A percentile compares a stretch with the other conserved stretches of the same genome.
Evolutionary conservation across 2,329 filamentous ascomycete genomes (phyloP).

Genomic region (Cercospora sp.): DNA sequence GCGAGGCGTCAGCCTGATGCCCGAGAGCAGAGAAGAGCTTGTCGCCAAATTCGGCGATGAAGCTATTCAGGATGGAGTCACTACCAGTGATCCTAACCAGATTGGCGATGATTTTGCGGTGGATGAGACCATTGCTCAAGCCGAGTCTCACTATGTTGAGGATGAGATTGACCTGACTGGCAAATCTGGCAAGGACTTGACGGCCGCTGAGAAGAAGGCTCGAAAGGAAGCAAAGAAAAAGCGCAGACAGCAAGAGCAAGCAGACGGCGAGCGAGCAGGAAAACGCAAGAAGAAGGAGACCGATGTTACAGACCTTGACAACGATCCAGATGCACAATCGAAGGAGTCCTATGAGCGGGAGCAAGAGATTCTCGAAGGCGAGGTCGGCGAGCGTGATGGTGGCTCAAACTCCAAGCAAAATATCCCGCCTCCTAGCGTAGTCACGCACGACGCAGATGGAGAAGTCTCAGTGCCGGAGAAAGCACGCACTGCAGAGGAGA

Average conservation of each 20-base stretch:
- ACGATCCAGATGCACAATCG: constrained; percentile 42
- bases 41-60: constrained; percentile 42
- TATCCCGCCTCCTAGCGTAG: constrained; percentile 32
- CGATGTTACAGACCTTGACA: constrained; percentile 15
- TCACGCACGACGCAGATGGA: constrained; percentile 28
- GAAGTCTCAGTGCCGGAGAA: constrained; percentile 24
- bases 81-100: constrained; percentile 22
- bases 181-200: constrained; percentile 16
- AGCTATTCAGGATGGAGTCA: constrained; percentile 23
- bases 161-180: constrained; percentile 14
- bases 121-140: constrained; percentile 25
- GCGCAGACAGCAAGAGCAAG: constrained; percentile 20
- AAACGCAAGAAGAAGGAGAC: constrained; percentile 25
- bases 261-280: constrained; percentile 20
- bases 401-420: constrained; percentile 37
- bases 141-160: constrained; percentile 11
- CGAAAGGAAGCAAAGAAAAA: constrained; percentile 23
- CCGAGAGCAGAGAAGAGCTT: constrained; percentile 41
- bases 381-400: constrained; percentile 41
- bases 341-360: constrained; percentile 45
- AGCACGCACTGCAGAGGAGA: constrained; percentile 42
- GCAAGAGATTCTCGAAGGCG: constrained; percentile 45
- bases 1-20: constrained; percentile 52
- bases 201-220: constrained; percentile 16
- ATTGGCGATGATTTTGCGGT: constrained; percentile 20